phyloP scores from a whole-genome alignment of 2,329 filamentous ascomycete genomes.

The Teratosphaeria gauchensis region DNA sequence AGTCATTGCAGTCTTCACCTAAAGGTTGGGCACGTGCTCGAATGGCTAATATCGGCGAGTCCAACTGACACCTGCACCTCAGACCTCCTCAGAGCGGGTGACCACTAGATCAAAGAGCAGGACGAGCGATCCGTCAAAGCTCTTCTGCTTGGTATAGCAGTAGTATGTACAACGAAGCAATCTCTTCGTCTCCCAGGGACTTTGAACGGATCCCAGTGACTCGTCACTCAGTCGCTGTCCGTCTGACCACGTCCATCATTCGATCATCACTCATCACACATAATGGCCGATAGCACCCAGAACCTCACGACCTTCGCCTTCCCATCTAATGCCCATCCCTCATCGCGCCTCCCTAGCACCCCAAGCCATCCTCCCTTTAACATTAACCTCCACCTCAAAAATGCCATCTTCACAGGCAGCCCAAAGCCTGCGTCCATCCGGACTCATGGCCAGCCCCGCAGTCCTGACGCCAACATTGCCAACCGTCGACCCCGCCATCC shows the following conservation, averaged over 20 bases:
- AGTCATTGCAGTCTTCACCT: too few relatives aligned
- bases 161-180: not conserved
- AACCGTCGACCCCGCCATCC: not conserved
- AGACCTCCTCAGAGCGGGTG: too few relatives aligned
- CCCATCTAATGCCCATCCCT: not conserved
- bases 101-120: too few relatives aligned
- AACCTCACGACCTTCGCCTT: not conserved
- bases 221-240: too few relatives aligned
- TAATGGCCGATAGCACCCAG: not conserved
- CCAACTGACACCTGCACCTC: too few relatives aligned
- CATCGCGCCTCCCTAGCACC: slow-evolving; percentile 27
- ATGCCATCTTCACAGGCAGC: slow-evolving; percentile 57
- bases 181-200: not conserved
- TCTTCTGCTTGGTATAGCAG: too few relatives aligned
- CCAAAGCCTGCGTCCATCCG: slow-evolving; percentile 38
- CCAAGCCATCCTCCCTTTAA: slow-evolving; percentile 47
- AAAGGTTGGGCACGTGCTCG: too few relatives aligned
- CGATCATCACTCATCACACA: not conserved
- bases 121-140: too few relatives aligned
- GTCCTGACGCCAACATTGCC: slow-evolving; percentile 26
- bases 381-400: slow-evolving; percentile 62
- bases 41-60: too few relatives aligned
- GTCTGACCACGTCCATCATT: too few relatives aligned
- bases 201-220: too few relatives aligned
- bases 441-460: slow-evolving; percentile 40